These are phyloP conservation scores for Paulownia fortunei DNA, from an alignment of 257 asterid genomes.

Conservation along the genomic window DNA sequence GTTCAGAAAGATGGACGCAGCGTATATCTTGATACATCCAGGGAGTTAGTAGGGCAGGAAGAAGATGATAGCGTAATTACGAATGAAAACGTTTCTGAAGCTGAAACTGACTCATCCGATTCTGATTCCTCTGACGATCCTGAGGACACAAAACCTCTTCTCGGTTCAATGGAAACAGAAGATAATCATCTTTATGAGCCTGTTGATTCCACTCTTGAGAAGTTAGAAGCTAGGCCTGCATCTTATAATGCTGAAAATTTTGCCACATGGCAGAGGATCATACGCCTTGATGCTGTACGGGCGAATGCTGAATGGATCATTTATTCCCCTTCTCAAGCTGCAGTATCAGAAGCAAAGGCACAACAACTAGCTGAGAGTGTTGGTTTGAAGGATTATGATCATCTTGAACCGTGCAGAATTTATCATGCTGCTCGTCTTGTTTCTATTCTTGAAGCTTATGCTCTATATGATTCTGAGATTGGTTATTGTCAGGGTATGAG, in stretches of 20 bases:
- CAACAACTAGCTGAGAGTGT: conserved; percentile 67
- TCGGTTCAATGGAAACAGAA: conserved; percentile 45
- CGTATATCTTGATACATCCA: conserved; percentile 27
- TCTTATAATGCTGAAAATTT: conserved; percentile 65
- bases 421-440: conserved; percentile 88
- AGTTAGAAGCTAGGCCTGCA: conserved; percentile 38
- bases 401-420: conserved; percentile 77
- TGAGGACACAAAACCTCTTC: conserved; percentile 62
- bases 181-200: conserved; percentile 41
- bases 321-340: conserved; percentile 76
- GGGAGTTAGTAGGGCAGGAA: conserved; percentile 45
- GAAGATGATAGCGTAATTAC: conserved; percentile 43
- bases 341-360: conserved; percentile 67
- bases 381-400: conserved; percentile 75
- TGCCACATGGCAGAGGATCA: conserved; percentile 82
- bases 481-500: conserved; percentile 99
- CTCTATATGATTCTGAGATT: conserved; percentile 80
- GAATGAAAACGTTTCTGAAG: conserved; percentile 50
- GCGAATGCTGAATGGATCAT: conserved; percentile 76
- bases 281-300: conserved; percentile 89
- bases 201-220: conserved; percentile 35
- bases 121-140: conserved; percentile 68
- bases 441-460: conserved; percentile 85
- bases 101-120: conserved; percentile 57
- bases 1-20: conserved; percentile 13